Evolutionary conservation across 2,329 filamentous ascomycete genomes (phyloP).

Genomic region (Alternaria burnsii): DNA sequence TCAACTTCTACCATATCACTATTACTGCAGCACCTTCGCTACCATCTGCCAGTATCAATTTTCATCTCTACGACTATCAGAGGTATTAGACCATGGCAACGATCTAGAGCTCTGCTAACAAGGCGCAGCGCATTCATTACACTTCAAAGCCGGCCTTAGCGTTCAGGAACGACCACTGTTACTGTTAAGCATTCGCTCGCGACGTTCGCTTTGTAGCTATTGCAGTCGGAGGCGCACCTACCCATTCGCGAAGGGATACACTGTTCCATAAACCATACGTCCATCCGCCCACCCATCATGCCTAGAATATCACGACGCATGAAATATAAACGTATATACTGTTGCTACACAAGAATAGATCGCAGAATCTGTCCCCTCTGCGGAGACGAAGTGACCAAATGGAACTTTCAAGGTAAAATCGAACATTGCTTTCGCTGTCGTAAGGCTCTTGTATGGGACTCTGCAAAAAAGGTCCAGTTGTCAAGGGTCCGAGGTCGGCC

Average conservation of each 20-base stretch:
- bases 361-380: not conserved
- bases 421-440: not conserved
- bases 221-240: not conserved
- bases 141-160: not conserved
- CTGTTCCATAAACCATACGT: not conserved
- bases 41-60: not conserved
- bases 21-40: not conserved
- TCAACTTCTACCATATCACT: not conserved
- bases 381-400: not conserved
- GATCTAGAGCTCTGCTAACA: not conserved
- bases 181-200: not conserved
- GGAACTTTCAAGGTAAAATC: not conserved
- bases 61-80: not conserved
- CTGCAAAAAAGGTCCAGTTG: not conserved
- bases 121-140: not conserved
- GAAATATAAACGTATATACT: not conserved
- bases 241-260: not conserved
- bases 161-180: not conserved
- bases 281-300: not conserved
- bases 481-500: not conserved
- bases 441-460: not conserved
- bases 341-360: not conserved
- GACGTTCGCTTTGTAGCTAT: not conserved
- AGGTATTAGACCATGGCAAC: not conserved
- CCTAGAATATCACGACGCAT: not conserved